Evolutionary conservation across 1,139 yeast species (phyloP).

Genomic region (Lodderomyces elongisporus): DNA sequence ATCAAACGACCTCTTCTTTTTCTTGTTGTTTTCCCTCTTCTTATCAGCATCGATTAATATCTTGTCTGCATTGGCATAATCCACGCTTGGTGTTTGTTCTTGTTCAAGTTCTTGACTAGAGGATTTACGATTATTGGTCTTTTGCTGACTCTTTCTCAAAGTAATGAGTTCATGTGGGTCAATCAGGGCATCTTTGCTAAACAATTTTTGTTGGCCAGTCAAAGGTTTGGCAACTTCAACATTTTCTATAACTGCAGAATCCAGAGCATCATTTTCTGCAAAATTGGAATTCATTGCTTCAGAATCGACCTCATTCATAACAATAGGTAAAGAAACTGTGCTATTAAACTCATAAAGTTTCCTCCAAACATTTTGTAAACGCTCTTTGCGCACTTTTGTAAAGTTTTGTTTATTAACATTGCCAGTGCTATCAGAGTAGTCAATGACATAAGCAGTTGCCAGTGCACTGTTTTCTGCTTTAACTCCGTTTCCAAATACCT

Average conservation of each 20-base stretch:
- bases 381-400: slow-evolving; percentile 12
- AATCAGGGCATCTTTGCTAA: slow-evolving; percentile 13
- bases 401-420: slow-evolving; percentile 15
- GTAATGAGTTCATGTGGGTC: slow-evolving; percentile 54
- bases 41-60: slow-evolving; percentile 31
- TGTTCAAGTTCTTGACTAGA: slow-evolving; percentile 8
- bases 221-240: slow-evolving; percentile 1
- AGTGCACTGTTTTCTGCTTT: no score
- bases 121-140: slow-evolving; percentile 14
- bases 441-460: no score
- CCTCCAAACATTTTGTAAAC: slow-evolving; percentile 16
- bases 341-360: slow-evolving; percentile 16
- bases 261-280: neutral
- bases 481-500: no score
- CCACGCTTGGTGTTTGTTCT: slow-evolving; percentile 26
- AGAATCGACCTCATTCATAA: slow-evolving; percentile 6
- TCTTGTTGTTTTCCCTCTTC: slow-evolving; percentile 17
- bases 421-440: neutral
- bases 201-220: slow-evolving; percentile 7
- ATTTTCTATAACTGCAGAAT: slow-evolving; percentile 2
- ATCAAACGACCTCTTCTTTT: slow-evolving; percentile 52
- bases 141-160: slow-evolving; percentile 29
- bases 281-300: neutral
- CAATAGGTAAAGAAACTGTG: slow-evolving; percentile 4
- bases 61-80: slow-evolving; percentile 48